Conservation (phyloP, 2,329 filamentous ascomycete genomes). For the Scedosporium minutisporum region DNA sequence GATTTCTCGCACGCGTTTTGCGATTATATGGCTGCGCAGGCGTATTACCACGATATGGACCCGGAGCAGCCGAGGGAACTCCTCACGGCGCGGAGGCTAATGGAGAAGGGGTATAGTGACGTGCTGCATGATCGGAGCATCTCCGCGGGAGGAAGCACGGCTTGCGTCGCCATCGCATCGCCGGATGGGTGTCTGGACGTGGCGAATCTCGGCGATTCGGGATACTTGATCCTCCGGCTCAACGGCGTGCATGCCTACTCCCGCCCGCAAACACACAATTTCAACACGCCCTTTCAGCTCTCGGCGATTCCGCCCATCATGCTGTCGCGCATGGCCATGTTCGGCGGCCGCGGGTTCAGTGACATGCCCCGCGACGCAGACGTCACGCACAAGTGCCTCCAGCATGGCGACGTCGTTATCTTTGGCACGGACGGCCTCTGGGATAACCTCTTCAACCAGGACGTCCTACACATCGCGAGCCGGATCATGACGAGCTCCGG, state of each 20-base stretch:
- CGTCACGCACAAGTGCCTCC: constrained; percentile 63
- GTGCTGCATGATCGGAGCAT: constrained; percentile 67
- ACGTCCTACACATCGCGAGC: constrained; percentile 73
- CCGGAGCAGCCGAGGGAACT: constrained; percentile 18
- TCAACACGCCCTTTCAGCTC: constrained; percentile 95
- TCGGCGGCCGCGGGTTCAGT: constrained; percentile 71
- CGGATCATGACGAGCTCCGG: constrained; percentile 62
- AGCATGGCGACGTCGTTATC: constrained; percentile 87
- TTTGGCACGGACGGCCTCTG: constrained; percentile 93
- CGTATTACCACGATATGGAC: constrained; percentile 42
- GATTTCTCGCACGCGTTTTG: constrained; percentile 93
- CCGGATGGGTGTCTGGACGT: constrained; percentile 70
- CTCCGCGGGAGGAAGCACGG: constrained; percentile 79
- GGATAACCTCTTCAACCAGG: constrained; percentile 89
- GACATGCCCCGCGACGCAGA: constrained; percentile 80
- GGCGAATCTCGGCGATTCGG: constrained; percentile 92
- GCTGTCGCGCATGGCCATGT: constrained; percentile 68
- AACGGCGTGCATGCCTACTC: constrained; percentile 80
- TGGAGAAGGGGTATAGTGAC: constrained; percentile 77
- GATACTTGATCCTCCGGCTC: constrained; percentile 76
- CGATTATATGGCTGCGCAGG: constrained; percentile 78
- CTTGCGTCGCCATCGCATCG: constrained; percentile 71
- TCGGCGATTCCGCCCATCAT: constrained; percentile 77
- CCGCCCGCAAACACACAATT: constrained; percentile 83
- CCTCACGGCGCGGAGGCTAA: constrained; percentile 56